Conservation (phyloP, 306 rosid species). For the Pyrus pyrifolia region DNA sequence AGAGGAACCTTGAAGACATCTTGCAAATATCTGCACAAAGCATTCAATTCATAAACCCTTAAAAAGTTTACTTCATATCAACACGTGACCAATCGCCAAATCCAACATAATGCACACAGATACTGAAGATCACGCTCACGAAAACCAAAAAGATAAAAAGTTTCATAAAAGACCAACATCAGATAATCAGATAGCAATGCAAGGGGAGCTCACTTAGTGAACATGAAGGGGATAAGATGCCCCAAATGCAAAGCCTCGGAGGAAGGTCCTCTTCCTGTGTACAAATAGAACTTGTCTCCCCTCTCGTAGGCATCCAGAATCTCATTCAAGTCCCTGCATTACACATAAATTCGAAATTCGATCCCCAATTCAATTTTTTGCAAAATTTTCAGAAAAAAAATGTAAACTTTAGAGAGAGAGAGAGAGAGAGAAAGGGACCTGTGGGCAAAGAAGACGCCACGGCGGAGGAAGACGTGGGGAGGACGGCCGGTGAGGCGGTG, state of each 20-base stretch:
- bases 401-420: neutral
- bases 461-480: conserved; percentile 84
- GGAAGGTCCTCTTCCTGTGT: conserved; percentile 91
- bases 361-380: neutral
- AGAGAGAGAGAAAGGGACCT: conserved; percentile 24
- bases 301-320: conserved; percentile 63
- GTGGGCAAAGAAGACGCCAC: conserved; percentile 91
- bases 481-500: conserved; percentile 62
- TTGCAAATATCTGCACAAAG: conserved; percentile 73
- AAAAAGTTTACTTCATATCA: neutral
- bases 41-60: neutral
- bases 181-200: neutral
- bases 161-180: neutral
- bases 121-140: neutral
- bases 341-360: neutral
- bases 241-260: conserved; percentile 94
- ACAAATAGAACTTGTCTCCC: conserved; percentile 81
- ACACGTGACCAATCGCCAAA: neutral
- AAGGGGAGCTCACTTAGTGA: conserved; percentile 52
- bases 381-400: no score
- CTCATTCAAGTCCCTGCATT: conserved; percentile 60
- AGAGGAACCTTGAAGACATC: conserved; percentile 93
- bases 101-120: neutral
- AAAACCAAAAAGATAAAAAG: neutral
- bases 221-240: conserved; percentile 87